These are phyloP conservation scores for Trichoderma asperellum DNA, from an alignment of 2,329 filamentous ascomycete genomes.

Conservation along the genomic window DNA sequence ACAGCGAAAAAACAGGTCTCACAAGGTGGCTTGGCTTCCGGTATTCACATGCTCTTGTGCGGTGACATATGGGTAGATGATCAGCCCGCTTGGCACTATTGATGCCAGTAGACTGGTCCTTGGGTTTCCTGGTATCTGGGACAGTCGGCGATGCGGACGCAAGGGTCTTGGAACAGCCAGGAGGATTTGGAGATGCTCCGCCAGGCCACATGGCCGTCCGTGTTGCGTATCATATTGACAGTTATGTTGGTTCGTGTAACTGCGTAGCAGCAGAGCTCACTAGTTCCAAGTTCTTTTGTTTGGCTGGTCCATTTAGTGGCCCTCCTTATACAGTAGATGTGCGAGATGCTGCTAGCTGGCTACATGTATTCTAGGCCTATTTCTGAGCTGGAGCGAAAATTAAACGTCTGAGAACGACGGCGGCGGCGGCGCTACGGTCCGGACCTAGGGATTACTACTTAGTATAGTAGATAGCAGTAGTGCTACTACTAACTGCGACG, in stretches of 20 bases:
- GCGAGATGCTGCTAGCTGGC: not conserved
- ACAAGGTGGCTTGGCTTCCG: not conserved
- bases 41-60: not conserved
- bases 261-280: not conserved
- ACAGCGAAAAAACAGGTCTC: not conserved
- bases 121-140: not conserved
- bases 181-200: not conserved
- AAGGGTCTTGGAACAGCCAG: slow-evolving; percentile 6
- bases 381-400: not conserved
- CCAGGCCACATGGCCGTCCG: not conserved
- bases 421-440: not conserved
- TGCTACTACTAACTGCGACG: not conserved
- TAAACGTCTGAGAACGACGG: not conserved
- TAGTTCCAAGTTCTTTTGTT: not conserved
- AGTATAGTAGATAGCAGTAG: too few species aligned
- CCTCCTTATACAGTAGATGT: not conserved
- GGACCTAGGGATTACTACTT: not conserved
- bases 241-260: not conserved
- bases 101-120: not conserved
- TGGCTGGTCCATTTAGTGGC: too few species aligned
- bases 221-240: not conserved
- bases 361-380: not conserved
- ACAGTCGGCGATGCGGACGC: slow-evolving; percentile 8
- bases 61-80: not conserved
- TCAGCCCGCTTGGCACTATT: not conserved